Evolutionary conservation across 148 eudicot genomes (phyloP).

Genomic region (Simmondsia chinensis): DNA sequence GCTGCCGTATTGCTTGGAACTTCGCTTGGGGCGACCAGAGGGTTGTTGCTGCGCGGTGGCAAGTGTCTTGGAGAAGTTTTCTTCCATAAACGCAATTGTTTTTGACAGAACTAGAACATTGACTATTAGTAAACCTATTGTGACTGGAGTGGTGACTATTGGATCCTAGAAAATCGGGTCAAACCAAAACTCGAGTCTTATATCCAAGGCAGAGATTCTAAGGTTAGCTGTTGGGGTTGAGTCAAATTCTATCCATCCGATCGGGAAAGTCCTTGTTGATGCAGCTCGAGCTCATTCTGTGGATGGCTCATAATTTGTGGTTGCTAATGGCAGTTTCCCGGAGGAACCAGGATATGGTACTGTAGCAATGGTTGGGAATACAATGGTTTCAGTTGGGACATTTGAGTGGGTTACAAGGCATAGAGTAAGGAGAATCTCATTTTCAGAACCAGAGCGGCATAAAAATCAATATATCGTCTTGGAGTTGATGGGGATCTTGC

Average conservation of each 20-base stretch:
- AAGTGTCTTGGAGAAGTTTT: conserved; percentile 74
- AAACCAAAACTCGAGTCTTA: conserved; percentile 7
- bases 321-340: conserved; percentile 63
- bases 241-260: conserved; percentile 86
- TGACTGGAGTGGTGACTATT: conserved; percentile 63
- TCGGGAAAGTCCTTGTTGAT: conserved; percentile 90
- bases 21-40: conserved; percentile 91
- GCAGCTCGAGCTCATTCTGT: conserved; percentile 66
- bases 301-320: conserved; percentile 44
- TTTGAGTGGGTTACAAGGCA: conserved; percentile 90
- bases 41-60: conserved; percentile 96
- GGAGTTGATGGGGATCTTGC: conserved; percentile 76
- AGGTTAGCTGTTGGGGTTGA: conserved; percentile 88
- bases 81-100: conserved; percentile 66
- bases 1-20: conserved; percentile 99
- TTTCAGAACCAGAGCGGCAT: conserved; percentile 59
- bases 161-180: conserved; percentile 16
- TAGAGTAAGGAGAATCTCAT: conserved; percentile 42
- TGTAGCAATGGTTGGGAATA: conserved; percentile 55
- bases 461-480: conserved; percentile 74
- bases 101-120: conserved; percentile 96
- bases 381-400: conserved; percentile 75
- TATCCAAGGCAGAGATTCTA: conserved; percentile 66
- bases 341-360: conserved; percentile 99
- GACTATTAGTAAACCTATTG: conserved; percentile 84